These are phyloP conservation scores for Fusarium nurragi DNA, from an alignment of 2,329 filamentous ascomycete species.

Conservation along the genomic window DNA sequence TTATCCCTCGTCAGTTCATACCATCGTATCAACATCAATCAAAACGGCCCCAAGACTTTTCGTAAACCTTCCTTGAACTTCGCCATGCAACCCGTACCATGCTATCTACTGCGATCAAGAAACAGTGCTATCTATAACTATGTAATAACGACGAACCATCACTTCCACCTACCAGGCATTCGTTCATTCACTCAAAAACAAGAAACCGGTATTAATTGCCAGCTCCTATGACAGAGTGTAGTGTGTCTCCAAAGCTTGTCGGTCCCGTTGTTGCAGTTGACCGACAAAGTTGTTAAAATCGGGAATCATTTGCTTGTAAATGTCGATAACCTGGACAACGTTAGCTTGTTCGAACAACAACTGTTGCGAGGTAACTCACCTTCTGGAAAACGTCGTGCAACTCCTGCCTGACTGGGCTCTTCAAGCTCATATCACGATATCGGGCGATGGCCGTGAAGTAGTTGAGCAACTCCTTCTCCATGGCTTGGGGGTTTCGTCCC, in stretches of 20 bases:
- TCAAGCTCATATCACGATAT: slow-evolving; percentile 72
- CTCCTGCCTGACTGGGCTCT: slow-evolving; percentile 69
- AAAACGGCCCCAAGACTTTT: slow-evolving; percentile 33
- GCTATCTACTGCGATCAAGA: slow-evolving; percentile 40
- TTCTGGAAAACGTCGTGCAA: slow-evolving; percentile 79
- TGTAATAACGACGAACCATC: slow-evolving; percentile 37
- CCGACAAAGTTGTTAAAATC: slow-evolving; percentile 65
- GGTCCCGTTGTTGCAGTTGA: slow-evolving; percentile 61
- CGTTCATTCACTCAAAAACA: background rate
- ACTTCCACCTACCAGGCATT: slow-evolving; percentile 16
- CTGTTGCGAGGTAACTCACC: slow-evolving; percentile 59
- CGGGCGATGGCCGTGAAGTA: slow-evolving; percentile 87
- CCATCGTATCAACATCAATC: slow-evolving; percentile 37
- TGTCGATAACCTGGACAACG: slow-evolving; percentile 57
- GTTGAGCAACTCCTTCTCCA: slow-evolving; percentile 84
- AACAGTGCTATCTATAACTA: slow-evolving; percentile 47
- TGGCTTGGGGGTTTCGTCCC: slow-evolving; percentile 85
- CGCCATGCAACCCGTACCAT: slow-evolving; percentile 41
- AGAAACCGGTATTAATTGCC: background rate
- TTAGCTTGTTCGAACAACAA: background rate
- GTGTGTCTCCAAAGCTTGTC: slow-evolving; percentile 58
- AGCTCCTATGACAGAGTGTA: slow-evolving; percentile 54
- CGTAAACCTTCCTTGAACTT: slow-evolving; percentile 25
- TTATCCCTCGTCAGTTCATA: slow-evolving; percentile 31
- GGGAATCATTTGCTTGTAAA: slow-evolving; percentile 68